A percentile compares a stretch with the other conserved stretches of the same genome.
phyloP scores from a whole-genome alignment of 345 rosid species.

The Noccaea caerulescens region DNA sequence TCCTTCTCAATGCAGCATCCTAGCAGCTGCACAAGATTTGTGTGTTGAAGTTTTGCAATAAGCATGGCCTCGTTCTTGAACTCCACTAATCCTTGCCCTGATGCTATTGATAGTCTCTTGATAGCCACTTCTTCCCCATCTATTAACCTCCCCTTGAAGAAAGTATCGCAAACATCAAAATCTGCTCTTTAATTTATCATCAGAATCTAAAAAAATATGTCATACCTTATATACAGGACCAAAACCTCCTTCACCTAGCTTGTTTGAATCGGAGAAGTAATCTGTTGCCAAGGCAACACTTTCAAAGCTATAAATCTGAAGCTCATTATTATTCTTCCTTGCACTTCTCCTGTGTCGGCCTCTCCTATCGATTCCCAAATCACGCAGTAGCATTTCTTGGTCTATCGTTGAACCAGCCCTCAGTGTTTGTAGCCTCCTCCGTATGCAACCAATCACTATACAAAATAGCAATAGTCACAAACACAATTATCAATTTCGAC shows the following conservation, averaged over 20 bases:
- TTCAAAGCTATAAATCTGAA: constrained; percentile 48
- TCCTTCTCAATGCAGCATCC: too few species aligned
- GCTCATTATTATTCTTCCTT: constrained; percentile 32
- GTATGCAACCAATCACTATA: constrained; percentile 16
- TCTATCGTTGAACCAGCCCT: constrained; percentile 28
- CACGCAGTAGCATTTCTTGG: constrained; percentile 39
- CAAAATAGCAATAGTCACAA: constrained; percentile 4
- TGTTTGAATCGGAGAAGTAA: constrained; percentile 44
- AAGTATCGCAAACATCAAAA: background rate
- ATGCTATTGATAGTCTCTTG: constrained; percentile 50
- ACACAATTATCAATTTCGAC: background rate
- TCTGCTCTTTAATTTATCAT: background rate
- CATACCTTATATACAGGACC: constrained; percentile 54
- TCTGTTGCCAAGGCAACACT: constrained; percentile 48
- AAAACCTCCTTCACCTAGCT: constrained; percentile 57
- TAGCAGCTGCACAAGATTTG: constrained; percentile 48
- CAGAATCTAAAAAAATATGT: background rate
- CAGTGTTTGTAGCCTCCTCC: constrained; percentile 14
- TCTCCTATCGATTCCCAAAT: constrained; percentile 38
- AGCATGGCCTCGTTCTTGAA: constrained; percentile 41
- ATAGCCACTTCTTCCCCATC: constrained; percentile 56
- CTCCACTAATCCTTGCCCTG: constrained; percentile 44
- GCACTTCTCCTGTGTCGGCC: background rate
- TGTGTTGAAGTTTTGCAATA: constrained; percentile 57
- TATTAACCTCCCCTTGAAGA: constrained; percentile 49